phyloP scores from a whole-genome alignment of 2,329 filamentous ascomycete genomes.

The Aureobasidium sp. region DNA sequence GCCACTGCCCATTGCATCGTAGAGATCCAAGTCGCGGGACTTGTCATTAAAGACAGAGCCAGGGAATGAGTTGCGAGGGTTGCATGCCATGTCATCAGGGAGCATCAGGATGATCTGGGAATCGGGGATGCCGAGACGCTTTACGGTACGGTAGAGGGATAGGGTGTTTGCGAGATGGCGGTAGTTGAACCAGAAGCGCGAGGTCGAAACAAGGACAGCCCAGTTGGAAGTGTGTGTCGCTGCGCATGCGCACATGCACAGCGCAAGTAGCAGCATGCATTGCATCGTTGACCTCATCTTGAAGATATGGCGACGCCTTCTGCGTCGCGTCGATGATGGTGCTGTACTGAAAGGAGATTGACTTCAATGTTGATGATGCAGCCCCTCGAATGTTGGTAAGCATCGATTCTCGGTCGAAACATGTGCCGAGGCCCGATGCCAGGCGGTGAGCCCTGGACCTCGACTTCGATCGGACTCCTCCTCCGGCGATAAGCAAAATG shows the following conservation, averaged over 20 bases:
- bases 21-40: constrained; percentile 88
- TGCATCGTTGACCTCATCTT: constrained; percentile 5
- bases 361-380: not conserved
- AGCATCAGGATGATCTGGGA: constrained; percentile 99
- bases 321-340: not conserved
- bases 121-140: constrained; percentile 93
- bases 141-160: constrained; percentile 95
- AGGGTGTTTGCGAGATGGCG: constrained; percentile 96
- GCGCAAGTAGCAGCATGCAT: constrained; percentile 10
- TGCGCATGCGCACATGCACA: constrained; percentile 33
- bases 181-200: constrained; percentile 99
- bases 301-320: not conserved
- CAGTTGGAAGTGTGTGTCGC: constrained; percentile 95
- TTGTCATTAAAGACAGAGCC: constrained; percentile 98
- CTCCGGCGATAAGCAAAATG: too few relatives aligned
- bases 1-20: constrained; percentile 59
- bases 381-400: not conserved
- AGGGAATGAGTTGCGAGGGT: constrained; percentile 94
- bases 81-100: constrained; percentile 99
- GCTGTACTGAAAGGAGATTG: not conserved
- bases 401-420: not conserved
- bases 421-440: constrained; percentile 4
- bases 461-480: not conserved
- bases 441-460: not conserved
- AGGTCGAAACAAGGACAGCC: constrained; percentile 97